phyloP scores from a whole-genome alignment of 2,329 filamentous ascomycete species.

The Nemania sp. region DNA sequence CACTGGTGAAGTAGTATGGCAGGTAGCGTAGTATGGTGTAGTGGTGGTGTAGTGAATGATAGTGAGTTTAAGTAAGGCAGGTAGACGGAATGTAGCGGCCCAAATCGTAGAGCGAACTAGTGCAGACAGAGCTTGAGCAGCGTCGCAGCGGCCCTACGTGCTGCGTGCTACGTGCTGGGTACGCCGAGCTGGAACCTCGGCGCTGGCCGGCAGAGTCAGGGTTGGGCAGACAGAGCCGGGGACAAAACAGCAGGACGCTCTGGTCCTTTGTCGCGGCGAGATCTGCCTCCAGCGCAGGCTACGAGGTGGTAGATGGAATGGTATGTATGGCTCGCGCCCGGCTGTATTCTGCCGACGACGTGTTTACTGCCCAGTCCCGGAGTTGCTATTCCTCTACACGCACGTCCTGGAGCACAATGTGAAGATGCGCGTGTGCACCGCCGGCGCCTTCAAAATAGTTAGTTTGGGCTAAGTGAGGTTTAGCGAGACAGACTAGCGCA shows the following conservation, averaged over 20 bases:
- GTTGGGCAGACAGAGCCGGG: not conserved
- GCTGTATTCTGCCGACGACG: not conserved
- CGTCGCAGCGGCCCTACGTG: conserved; percentile 16
- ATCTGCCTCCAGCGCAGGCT: not conserved
- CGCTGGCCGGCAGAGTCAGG: not conserved
- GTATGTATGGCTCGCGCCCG: too few species aligned
- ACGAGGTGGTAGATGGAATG: too few species aligned
- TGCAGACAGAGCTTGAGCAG: conserved; percentile 2
- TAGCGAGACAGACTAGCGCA: conserved; percentile 35
- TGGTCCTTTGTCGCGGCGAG: conserved; percentile 5
- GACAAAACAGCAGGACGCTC: not conserved
- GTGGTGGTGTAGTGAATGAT: too few species aligned
- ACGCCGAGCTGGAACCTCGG: not conserved
- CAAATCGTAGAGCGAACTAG: not conserved
- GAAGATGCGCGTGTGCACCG: conserved; percentile 12
- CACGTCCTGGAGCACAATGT: conserved; percentile 13
- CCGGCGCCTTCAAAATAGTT: conserved; percentile 32
- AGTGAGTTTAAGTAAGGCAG: too few species aligned
- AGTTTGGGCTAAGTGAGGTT: conserved; percentile 39
- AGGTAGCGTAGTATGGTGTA: too few species aligned
- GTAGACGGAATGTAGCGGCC: conserved; percentile 7
- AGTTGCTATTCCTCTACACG: conserved; percentile 5
- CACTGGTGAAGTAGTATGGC: too few species aligned
- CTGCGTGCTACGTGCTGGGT: not conserved
- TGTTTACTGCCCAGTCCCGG: conserved; percentile 6